These are phyloP conservation scores for Mesembryanthemum crystallinum DNA, from an alignment of 148 eudicot species.

Conservation along the genomic window DNA sequence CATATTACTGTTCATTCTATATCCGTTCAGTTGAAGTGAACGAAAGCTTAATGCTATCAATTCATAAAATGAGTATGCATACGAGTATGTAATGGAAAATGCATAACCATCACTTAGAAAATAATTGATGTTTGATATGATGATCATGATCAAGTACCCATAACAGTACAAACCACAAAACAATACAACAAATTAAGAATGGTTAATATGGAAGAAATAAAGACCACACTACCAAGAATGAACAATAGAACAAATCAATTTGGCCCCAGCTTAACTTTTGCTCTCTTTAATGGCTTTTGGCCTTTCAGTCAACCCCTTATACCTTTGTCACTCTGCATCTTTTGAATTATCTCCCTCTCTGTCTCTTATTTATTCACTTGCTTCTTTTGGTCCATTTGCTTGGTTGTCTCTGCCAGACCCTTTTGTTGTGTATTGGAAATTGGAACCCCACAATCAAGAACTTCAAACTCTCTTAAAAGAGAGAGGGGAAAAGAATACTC, in stretches of 20 bases:
- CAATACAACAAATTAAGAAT: slow-evolving; percentile 16
- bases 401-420: slow-evolving; percentile 31
- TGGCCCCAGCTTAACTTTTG: slow-evolving; percentile 7
- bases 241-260: slow-evolving; percentile 27
- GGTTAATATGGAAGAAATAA: slow-evolving; percentile 20
- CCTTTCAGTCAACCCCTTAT: slow-evolving; percentile 31
- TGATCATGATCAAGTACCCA: slow-evolving; percentile 1
- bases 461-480: slow-evolving; percentile 12
- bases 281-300: slow-evolving; percentile 22
- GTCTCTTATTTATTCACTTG: slow-evolving; percentile 32
- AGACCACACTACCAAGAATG: slow-evolving; percentile 23
- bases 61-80: too few species aligned
- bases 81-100: not conserved
- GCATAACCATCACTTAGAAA: not conserved
- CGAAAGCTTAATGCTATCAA: too few species aligned
- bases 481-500: not conserved
- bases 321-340: slow-evolving; percentile 8
- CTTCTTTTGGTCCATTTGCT: slow-evolving; percentile 28
- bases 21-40: too few species aligned
- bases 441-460: slow-evolving; percentile 26
- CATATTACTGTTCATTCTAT: too few species aligned
- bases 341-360: slow-evolving; percentile 4
- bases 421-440: slow-evolving; percentile 28
- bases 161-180: not conserved
- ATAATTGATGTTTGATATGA: not conserved